These are phyloP conservation scores for Epichloe amarillans DNA, from an alignment of 2,329 filamentous ascomycete species.

Conservation along the genomic window DNA sequence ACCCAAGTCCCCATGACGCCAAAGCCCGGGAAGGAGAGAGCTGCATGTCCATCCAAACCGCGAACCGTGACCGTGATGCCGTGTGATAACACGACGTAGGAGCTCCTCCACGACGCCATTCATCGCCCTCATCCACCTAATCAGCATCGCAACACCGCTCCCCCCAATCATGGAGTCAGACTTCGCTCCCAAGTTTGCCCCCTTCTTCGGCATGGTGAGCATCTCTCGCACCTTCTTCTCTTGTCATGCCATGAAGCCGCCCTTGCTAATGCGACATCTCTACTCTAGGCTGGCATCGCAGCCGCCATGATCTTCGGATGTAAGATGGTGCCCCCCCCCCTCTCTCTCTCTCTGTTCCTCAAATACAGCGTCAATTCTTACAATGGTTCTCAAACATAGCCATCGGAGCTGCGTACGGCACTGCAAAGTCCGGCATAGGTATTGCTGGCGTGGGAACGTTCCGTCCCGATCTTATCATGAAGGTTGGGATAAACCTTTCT, in stretches of 20 bases:
- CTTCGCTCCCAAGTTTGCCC: slow-evolving; percentile 66
- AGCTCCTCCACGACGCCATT: slow-evolving; percentile 1
- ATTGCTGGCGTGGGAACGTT: slow-evolving; percentile 79
- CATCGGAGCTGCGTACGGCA: slow-evolving; percentile 71
- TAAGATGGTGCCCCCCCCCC: slow-evolving; percentile 31
- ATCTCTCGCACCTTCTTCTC: slow-evolving; percentile 5
- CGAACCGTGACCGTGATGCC: slow-evolving; percentile 1
- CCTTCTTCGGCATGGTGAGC: slow-evolving; percentile 78
- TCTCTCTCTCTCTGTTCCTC: neutral
- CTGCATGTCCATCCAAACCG: neutral
- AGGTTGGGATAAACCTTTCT: slow-evolving; percentile 37
- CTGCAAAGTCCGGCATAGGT: slow-evolving; percentile 77
- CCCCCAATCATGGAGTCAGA: slow-evolving; percentile 41
- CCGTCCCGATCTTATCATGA: slow-evolving; percentile 81
- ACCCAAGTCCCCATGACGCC: slow-evolving; percentile 1
- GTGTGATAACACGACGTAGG: neutral
- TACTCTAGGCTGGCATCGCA: slow-evolving; percentile 56
- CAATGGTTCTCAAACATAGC: slow-evolving; percentile 21
- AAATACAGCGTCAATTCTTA: slow-evolving; percentile 3
- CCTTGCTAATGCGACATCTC: slow-evolving; percentile 1
- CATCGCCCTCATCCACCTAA: neutral
- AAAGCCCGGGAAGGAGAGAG: neutral
- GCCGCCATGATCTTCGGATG: slow-evolving; percentile 76
- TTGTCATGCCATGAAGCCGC: slow-evolving; percentile 12
- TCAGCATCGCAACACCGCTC: neutral